Conservation (phyloP, 257 asterid genomes). For the Rubia yunnanensis region DNA sequence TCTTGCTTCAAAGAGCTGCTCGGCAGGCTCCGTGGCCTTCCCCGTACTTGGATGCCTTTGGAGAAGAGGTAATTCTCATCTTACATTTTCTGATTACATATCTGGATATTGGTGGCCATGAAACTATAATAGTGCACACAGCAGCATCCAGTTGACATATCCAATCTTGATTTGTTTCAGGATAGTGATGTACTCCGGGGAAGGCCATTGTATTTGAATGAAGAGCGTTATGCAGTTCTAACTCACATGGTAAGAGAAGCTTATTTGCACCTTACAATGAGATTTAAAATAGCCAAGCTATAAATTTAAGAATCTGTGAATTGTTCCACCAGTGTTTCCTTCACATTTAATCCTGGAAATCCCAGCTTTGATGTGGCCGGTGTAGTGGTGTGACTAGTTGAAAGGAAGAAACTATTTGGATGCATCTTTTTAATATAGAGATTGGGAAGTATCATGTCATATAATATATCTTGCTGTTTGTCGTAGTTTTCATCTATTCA, state of each 20-base stretch:
- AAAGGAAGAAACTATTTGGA: background rate
- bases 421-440: background rate
- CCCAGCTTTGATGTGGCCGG: background rate
- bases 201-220: conserved; percentile 76
- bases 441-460: background rate
- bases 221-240: conserved; percentile 88
- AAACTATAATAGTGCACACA: background rate
- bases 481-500: background rate
- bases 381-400: background rate
- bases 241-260: conserved; percentile 62
- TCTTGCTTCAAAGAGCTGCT: conserved; percentile 86
- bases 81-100: background rate
- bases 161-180: conserved; percentile 36
- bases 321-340: background rate
- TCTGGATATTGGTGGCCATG: background rate
- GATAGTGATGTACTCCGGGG: conserved; percentile 82
- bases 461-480: background rate
- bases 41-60: conserved; percentile 89
- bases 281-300: background rate
- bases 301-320: too few relatives aligned
- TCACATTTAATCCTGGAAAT: background rate
- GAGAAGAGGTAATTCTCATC: conserved; percentile 76
- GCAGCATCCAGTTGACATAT: conserved; percentile 10
- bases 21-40: conserved; percentile 99
- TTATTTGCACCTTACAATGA: background rate